These are phyloP conservation scores for Astrothelium macrocarpum DNA, from an alignment of 495 filamentous ascomycete genomes.

Conservation along the genomic window DNA sequence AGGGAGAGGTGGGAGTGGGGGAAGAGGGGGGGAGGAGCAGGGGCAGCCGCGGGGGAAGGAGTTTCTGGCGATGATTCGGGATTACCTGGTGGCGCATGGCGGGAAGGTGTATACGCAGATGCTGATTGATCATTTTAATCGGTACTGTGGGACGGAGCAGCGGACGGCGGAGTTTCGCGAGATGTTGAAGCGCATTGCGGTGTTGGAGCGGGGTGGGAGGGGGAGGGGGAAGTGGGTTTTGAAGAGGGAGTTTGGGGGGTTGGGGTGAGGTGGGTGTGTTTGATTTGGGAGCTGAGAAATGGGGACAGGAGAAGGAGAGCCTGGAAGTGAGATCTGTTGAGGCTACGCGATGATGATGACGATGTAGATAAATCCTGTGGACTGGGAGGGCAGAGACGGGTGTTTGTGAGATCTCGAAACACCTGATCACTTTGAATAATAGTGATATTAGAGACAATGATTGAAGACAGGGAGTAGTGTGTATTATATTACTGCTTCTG, in stretches of 20 bases:
- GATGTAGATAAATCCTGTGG: too few relatives aligned
- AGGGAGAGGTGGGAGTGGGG: neutral
- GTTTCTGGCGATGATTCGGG: conserved; percentile 60
- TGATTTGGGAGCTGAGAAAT: neutral
- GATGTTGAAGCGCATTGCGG: conserved; percentile 50
- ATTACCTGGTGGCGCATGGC: conserved; percentile 61
- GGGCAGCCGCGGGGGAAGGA: conserved; percentile 23
- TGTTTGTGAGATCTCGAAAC: too few relatives aligned
- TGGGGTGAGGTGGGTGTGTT: neutral
- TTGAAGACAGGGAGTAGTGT: too few relatives aligned
- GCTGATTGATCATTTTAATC: conserved; percentile 71
- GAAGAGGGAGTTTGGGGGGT: conserved; percentile 46
- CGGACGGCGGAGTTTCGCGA: conserved; percentile 54
- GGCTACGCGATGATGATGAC: too few relatives aligned
- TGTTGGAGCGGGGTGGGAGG: conserved; percentile 43
- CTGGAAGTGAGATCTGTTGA: neutral
- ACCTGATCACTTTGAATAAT: too few relatives aligned
- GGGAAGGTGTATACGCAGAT: conserved; percentile 63
- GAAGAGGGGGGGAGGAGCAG: neutral
- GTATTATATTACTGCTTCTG: too few relatives aligned
- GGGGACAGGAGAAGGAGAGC: neutral
- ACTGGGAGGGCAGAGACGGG: too few relatives aligned
- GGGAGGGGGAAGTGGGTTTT: conserved; percentile 53
- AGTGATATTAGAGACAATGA: too few relatives aligned
- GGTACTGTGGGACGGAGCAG: conserved; percentile 46